Evolutionary conservation across 31 red algal species (phyloP), one percentile per base, ranked within the genome.

Genomic region (Endocladia muricata): DNA sequence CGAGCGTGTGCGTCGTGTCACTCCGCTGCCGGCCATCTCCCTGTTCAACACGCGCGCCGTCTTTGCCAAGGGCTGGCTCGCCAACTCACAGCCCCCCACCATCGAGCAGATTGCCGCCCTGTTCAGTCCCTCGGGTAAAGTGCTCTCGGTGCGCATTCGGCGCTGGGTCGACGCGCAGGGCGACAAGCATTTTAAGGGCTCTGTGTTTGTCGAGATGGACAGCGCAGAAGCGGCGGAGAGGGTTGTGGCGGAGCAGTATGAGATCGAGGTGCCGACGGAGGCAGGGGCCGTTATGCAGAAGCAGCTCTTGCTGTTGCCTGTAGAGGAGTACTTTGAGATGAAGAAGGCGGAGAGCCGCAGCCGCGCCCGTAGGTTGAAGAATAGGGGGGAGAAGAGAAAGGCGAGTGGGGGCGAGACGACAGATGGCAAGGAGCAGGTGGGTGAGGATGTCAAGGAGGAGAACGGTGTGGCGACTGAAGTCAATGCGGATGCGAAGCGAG

Each of bases 171-270:
- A 65, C 41, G 78, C 83, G 2, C 37, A 78, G 1, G 81, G 81
- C 8, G 37, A n/a, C 26, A 54, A 66, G 57, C 71, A 86, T 59
- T 94, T 94, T 35, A 85, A 85, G 51, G 92, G 92, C 2, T 85
- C 77, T 8, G 76, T 94, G 8, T 89, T 89, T 81, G 80, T 94
- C 29, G 92, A 94, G 67, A 85, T 94, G 73, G 92, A 88, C 30
- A 70, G 69, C 44, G 54, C 79, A 3, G 92, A 94, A 23, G 92
- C 84, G 13, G 73, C 71, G 3, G 84, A 83, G 40, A 49, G 85
- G 23, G 84, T 84, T 3, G 65, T 89, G 4, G 84, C 88, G 28
- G 88, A 92, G 36, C 68, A 84, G 34, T 82, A 83, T 62, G 59
- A 63, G 1, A 77, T 91, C 19, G 31, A 75, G 6, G 71, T 83